These are phyloP conservation scores for Gossypium armourianum DNA, from an alignment of 441 rosid genomes.

Conservation along the genomic window DNA sequence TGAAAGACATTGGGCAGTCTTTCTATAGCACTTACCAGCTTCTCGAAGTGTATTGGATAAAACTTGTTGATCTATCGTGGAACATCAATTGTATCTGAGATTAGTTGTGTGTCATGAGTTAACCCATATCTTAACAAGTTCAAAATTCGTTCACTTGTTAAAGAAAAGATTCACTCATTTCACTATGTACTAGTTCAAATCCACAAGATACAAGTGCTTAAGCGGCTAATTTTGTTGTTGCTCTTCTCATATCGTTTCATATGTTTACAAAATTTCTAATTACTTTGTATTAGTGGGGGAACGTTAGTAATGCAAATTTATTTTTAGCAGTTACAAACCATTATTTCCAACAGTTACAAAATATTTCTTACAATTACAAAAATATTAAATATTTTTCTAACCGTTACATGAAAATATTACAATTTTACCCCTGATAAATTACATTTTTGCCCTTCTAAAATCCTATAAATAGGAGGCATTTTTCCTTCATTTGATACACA, in stretches of 20 bases:
- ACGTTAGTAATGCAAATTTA: too few relatives aligned
- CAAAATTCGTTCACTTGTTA: background rate
- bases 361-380: too few relatives aligned
- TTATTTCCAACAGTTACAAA: too few relatives aligned
- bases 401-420: too few relatives aligned
- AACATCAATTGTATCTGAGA: background rate
- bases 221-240: background rate
- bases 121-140: background rate
- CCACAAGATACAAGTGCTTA: background rate
- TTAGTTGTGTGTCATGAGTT: background rate
- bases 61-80: background rate
- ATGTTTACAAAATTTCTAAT: too few relatives aligned
- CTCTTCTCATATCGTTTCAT: background rate
- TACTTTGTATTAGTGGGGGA: too few relatives aligned
- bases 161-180: background rate
- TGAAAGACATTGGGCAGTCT: background rate
- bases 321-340: too few relatives aligned
- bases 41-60: background rate
- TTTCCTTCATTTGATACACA: background rate
- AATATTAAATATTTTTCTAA: too few relatives aligned
- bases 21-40: background rate
- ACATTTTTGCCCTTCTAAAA: too few relatives aligned
- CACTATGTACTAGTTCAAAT: background rate
- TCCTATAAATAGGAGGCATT: background rate
- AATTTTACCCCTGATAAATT: too few relatives aligned